Evolutionary conservation across 148 eudicot species (phyloP).

Genomic region (Simmondsia chinensis): DNA sequence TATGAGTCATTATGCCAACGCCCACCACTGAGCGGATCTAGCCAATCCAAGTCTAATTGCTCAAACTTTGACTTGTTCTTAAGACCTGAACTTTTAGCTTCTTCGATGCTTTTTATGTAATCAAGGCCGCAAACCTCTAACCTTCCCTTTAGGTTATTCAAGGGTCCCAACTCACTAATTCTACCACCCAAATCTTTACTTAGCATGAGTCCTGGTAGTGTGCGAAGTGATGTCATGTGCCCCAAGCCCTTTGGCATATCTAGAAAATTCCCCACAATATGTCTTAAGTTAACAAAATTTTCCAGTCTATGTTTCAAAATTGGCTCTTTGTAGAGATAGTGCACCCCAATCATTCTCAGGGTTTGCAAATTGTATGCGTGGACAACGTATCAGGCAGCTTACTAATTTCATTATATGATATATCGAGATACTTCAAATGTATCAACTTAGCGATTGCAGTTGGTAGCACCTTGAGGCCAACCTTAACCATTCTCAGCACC

Average conservation of each 20-base stretch:
- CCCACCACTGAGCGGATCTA: too few relatives aligned
- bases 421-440: slow-evolving; percentile 2
- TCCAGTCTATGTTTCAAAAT: too few relatives aligned
- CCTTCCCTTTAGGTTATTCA: neutral
- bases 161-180: neutral
- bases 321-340: neutral
- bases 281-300: slow-evolving; percentile 2
- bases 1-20: too few relatives aligned
- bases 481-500: neutral
- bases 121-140: neutral
- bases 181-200: neutral
- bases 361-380: slow-evolving; percentile 6
- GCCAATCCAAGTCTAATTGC: neutral
- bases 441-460: neutral
- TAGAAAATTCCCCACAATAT: neutral
- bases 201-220: neutral
- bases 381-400: neutral
- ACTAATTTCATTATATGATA: neutral
- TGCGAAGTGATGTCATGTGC: neutral
- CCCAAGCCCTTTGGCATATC: neutral
- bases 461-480: neutral
- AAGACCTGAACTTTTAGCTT: neutral
- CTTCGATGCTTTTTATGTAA: neutral
- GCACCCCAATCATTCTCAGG: neutral
- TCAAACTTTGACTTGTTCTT: neutral